Evolutionary conservation across 805 yeast genomes (phyloP), one percentile per base, ranked within the genome.

Genomic region (Zygosaccharomyces pseudorouxii): DNA sequence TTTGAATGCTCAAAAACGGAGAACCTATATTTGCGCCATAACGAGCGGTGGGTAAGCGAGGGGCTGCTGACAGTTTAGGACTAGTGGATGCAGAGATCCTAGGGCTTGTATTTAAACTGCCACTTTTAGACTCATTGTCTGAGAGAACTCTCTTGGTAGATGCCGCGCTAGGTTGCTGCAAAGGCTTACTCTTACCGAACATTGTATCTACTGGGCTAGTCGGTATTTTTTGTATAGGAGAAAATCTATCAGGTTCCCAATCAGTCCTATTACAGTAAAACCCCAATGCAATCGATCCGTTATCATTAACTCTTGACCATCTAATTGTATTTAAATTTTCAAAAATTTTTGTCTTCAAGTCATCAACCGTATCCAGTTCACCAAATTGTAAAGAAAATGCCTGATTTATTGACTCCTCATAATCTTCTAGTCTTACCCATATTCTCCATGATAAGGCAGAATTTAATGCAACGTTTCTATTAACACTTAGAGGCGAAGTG

Each of bases 351-450:
- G 75, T 69, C 59, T 90, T 90, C 57, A 90, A 71, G 65, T 92
- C 96, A 64, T 90, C 98, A 4, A 90, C 76, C 1, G 89, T 75
- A 60, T 86, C 92, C 18, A 65, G 61, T 27, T 79, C 79, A 14
- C 73, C 71, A 16, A 86, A 84, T 49, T 73, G 62, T 5, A 90
- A 67, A 1, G 95, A 78, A 0, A 96, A 87, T 2, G 97, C 86
- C 42, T 64, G 62, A 35, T 52, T 56, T 14, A 54, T 48, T 12
- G 44, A 54, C 37, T 52, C 14, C 6, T 51, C 51, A 1, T 35
- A 27, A 25, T 56, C 59, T 14, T 48, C 50, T 18, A 60, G 33
- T 51, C 55, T 55, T n/a, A 60, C 44, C 66, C 66, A 62, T n/a
- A 62, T 45, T 30, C 55, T 60, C 53, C 56, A 51, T n/a, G 37